phyloP scores from a whole-genome alignment of 2,329 filamentous ascomycete genomes.

The Tothia fuscella region DNA sequence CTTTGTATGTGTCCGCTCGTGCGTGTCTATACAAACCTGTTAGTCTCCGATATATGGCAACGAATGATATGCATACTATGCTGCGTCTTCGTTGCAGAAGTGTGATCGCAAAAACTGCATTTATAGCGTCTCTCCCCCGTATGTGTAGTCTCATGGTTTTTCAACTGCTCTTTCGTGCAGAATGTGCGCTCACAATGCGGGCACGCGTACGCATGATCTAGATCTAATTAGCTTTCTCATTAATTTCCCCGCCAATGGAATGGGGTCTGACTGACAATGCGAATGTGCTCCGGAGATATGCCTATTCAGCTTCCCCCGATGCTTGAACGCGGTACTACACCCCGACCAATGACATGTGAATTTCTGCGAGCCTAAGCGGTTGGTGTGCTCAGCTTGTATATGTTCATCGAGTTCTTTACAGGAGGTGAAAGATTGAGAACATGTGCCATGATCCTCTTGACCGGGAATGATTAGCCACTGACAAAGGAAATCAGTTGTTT shows the following conservation, averaged over 20 bases:
- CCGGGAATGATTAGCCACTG: conserved; percentile 1
- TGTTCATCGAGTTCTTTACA: conserved; percentile 8
- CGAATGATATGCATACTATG: too few species aligned
- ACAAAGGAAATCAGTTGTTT: not conserved
- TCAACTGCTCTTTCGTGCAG: conserved; percentile 11
- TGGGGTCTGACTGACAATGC: too few species aligned
- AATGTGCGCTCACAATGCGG: conserved; percentile 6
- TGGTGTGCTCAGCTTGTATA: conserved; percentile 6
- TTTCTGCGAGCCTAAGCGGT: conserved; percentile 2
- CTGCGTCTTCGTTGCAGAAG: conserved; percentile 8
- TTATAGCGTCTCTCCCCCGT: conserved; percentile 9
- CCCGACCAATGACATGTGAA: conserved; percentile 6
- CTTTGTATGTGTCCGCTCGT: conserved; percentile 10
- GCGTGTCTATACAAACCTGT: too few species aligned
- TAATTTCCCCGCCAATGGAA: too few species aligned
- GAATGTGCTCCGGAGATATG: conserved; percentile 8
- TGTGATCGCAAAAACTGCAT: conserved; percentile 7
- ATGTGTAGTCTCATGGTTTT: conserved; percentile 10
- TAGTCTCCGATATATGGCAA: too few species aligned
- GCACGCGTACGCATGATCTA: conserved; percentile 8
- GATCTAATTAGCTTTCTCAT: too few species aligned
- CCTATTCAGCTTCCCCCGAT: conserved; percentile 10
- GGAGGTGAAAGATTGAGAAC: not conserved
- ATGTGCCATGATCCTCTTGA: not conserved
- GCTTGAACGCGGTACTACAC: conserved; percentile 8